Conservation (phyloP, 495 filamentous ascomycete genomes). For the Hypoxylon cercidicola region DNA sequence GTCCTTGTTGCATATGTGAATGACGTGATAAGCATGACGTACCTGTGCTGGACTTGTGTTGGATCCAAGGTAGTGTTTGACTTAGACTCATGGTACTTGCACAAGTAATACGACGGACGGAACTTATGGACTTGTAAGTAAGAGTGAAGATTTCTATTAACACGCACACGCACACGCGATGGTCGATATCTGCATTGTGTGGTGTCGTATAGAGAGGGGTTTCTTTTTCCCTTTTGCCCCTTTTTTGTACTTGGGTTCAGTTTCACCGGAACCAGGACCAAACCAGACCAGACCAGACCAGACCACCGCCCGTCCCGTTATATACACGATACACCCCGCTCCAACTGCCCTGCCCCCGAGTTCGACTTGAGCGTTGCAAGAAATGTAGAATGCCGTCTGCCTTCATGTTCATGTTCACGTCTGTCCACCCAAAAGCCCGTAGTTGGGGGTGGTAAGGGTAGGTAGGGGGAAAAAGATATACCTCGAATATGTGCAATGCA, state of each 20-base stretch:
- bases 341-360: too few relatives aligned
- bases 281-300: not conserved
- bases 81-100: not conserved
- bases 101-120: not conserved
- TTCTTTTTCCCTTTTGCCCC: not conserved
- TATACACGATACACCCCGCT: constrained; percentile 4
- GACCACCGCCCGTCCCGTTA: not conserved
- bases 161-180: not conserved
- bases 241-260: not conserved
- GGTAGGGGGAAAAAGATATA: not conserved
- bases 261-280: not conserved
- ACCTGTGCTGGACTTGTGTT: too few relatives aligned
- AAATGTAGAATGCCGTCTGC: too few relatives aligned
- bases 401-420: too few relatives aligned
- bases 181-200: not conserved
- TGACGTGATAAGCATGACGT: too few relatives aligned
- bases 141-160: constrained; percentile 10
- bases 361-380: too few relatives aligned
- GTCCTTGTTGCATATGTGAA: too few relatives aligned
- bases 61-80: too few relatives aligned
- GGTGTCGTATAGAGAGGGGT: constrained; percentile 1
- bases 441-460: too few relatives aligned
- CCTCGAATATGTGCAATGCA: constrained; percentile 29
- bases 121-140: not conserved
- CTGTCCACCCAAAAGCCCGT: too few relatives aligned